Evolutionary conservation across 345 rosid species (phyloP), one percentile per base, ranked within the genome.

Genomic region (Eucalyptus pumila): DNA sequence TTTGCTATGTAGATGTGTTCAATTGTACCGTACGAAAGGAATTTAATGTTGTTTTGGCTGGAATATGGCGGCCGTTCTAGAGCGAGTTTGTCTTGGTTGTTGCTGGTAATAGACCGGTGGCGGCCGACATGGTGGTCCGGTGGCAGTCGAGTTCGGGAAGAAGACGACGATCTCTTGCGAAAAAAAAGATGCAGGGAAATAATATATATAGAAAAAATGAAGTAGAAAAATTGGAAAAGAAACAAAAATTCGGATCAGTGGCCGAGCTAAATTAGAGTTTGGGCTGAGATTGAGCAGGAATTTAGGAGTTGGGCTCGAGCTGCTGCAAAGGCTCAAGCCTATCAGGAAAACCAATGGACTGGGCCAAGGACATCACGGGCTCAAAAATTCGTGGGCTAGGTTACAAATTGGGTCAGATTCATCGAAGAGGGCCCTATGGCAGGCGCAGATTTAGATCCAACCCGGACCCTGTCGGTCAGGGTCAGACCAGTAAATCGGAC

Each of bases 181-280:
- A 56, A 56, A 56, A 56, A 56, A 24, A 4, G 3, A 0, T 56
- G 0, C 30, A 4, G 30, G 62, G 62, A 56, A 0, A 56, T 24
- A 56, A 9, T 56, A 9, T 2, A 56, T 56, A 24, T 56, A 56
- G 27, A 23, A 56, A 54, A 56, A 9, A 56, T 24, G 60, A 56
- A 8, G 24, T 56, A 56, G 27, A 56, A 24, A 56, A 56, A 56
- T 56, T 13, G 24, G 27, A 56, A 56, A 0, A 24, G 30, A 56
- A 56, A 56, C 30, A 56, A 56, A 24, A 56, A 24, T 56, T 56
- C 62, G 62, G 30, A 56, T 56, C 62, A 56, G 62, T 56, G 12
- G 13, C 62, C 30, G 62, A 56, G 62, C 27, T 56, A 0, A 56
- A 56, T 56, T 56, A 24, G 60, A 9, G 62, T 56, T 56, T 56